phyloP scores from a whole-genome alignment of 768 basidiomycete species.

The Leccinum disarticulatum region DNA sequence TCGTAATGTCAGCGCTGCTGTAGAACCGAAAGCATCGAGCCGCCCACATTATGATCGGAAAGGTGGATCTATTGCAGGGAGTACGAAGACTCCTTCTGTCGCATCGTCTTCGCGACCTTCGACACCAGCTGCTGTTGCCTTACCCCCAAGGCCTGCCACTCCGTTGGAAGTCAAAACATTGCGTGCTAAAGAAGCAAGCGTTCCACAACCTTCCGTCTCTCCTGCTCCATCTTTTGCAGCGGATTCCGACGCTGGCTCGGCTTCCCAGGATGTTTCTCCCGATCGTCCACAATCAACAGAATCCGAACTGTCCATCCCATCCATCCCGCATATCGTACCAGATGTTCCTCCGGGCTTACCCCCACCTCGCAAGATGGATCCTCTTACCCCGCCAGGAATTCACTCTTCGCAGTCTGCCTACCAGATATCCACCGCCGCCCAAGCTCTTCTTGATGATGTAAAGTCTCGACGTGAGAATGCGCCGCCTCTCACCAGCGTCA shows the following conservation, averaged over 20 bases:
- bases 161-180: conserved; percentile 41
- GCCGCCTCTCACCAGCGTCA: conserved; percentile 41
- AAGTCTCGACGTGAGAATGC: conserved; percentile 68
- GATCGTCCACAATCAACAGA: conserved; percentile 42
- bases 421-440: conserved; percentile 85
- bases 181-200: conserved; percentile 43
- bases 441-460: conserved; percentile 82
- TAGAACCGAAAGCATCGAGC: conserved; percentile 36
- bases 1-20: conserved; percentile 37
- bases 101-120: conserved; percentile 57
- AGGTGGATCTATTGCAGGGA: conserved; percentile 29
- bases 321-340: conserved; percentile 50
- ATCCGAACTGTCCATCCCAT: conserved; percentile 36
- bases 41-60: conserved; percentile 48
- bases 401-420: conserved; percentile 56
- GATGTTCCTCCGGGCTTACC: conserved; percentile 50
- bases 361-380: conserved; percentile 49
- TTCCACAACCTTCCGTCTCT: conserved; percentile 38
- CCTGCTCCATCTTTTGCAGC: conserved; percentile 49
- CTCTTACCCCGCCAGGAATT: conserved; percentile 43
- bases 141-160: conserved; percentile 44
- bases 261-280: conserved; percentile 44
- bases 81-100: conserved; percentile 46
- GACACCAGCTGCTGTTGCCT: conserved; percentile 43
- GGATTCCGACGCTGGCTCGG: conserved; percentile 50